Base-by-base conservation (phyloP, 2,329 filamentous ascomycete species). In the Sporothrix phasma region DNA sequence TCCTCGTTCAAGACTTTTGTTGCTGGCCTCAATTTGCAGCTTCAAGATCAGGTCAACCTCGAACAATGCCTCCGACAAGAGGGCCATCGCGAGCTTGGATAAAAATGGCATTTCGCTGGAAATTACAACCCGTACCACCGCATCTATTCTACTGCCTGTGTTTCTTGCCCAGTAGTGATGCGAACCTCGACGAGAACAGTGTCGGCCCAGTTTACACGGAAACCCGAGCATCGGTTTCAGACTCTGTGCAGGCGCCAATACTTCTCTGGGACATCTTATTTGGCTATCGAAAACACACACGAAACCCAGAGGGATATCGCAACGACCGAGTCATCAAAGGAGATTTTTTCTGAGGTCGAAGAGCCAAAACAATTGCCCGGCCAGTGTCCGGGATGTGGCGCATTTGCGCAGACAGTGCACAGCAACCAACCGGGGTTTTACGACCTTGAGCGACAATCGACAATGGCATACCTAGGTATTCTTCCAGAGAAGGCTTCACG, bases 321-420 rank as follows among this genome's bases (percentile, higher is more conserved):
- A 37, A 31, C 41, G n/a, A 46, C 5, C 13, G 22, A 41, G 13
- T 37, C 24, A 46, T n/a, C n/a, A 8, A 11, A 43, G 19, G 26
- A n/a, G 29, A 10, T 6, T 7, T 24, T 8, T 2, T 4, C 31
- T 6, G 53, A 5, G 5, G 22, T 19, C 45, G 31, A 26, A 37
- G 10, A 10, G 19, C 15, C n/a, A 17, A 31, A 51, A 53, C 53
- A 29, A 47, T 29, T 88, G 1, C 85, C 86, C 0, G 69, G 78
- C 11, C 83, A 81, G 67, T 89, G 86, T 69, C 78, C 79, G 13
- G 86, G 86, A 41, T 89, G 86, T 71, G 86, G 86, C 51, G 85
- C 86, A 15, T 78, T 87, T 68, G 78, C 84, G 53, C 86, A 89
- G 72, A 84, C 79, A 0, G 71, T 72, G 0, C 73, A 81, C 19